A percentile compares a stretch with the other conserved stretches of the same genome.
Conservation (phyloP, 1,284 basidiomycete genomes). For the Ceratobasidium theobromae region DNA sequence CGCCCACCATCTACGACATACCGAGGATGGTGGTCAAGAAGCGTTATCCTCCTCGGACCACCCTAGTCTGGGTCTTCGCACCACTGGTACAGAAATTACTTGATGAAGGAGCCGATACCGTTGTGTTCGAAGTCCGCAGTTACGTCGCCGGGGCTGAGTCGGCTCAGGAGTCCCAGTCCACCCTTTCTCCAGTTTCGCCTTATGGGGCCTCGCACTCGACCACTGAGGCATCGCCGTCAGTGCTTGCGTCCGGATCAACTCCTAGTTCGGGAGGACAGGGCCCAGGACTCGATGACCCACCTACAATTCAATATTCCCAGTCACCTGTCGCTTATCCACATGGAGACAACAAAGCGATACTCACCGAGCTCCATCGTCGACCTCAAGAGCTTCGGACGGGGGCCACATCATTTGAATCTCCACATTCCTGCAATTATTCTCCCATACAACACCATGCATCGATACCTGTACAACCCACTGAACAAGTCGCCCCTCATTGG, state of each 20-base stretch:
- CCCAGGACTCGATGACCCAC: background rate
- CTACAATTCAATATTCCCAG: slow-evolving; percentile 12
- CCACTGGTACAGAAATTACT: slow-evolving; percentile 29
- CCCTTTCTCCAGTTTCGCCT: slow-evolving; percentile 22
- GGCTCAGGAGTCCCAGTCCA: slow-evolving; percentile 21
- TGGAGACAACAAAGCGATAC: slow-evolving; percentile 19
- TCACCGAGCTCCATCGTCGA: slow-evolving; percentile 26
- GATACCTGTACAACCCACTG: slow-evolving; percentile 9
- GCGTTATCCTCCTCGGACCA: slow-evolving; percentile 29
- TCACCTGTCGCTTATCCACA: slow-evolving; percentile 13
- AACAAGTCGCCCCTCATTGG: background rate
- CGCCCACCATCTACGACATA: slow-evolving; percentile 3
- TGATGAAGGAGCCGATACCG: slow-evolving; percentile 25
- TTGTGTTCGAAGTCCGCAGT: slow-evolving; percentile 30
- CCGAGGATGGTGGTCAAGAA: slow-evolving; percentile 30
- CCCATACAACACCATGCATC: slow-evolving; percentile 19
- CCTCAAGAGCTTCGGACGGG: slow-evolving; percentile 22
- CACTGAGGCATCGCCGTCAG: slow-evolving; percentile 16
- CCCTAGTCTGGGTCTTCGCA: slow-evolving; percentile 27
- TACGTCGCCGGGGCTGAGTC: slow-evolving; percentile 29
- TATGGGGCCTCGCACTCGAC: slow-evolving; percentile 25
- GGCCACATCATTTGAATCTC: slow-evolving; percentile 7
- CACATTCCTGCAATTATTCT: background rate
- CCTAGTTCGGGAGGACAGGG: slow-evolving; percentile 22
- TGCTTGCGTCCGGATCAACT: slow-evolving; percentile 20